Percentiles rank a stretch among this genome's conserved stretches.
Evolutionary conservation across 2,329 filamentous ascomycete species (phyloP).

Genomic region (Didymella glomerata): DNA sequence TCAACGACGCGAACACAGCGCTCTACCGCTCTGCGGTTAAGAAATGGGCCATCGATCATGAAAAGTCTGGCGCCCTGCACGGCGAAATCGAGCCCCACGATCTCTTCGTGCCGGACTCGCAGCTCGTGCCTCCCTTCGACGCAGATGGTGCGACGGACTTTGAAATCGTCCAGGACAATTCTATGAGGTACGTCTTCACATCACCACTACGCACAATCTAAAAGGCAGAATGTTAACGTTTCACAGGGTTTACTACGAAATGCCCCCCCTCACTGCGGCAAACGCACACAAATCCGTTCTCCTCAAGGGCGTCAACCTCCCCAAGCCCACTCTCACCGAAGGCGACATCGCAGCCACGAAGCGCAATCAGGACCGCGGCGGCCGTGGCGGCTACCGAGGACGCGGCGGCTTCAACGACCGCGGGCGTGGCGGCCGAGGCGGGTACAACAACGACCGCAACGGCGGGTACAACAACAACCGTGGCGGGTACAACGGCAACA

Average conservation of each 20-base stretch:
- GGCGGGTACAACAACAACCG: slow-evolving; percentile 11
- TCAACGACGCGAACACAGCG: slow-evolving; percentile 81
- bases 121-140: slow-evolving; percentile 79
- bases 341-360: slow-evolving; percentile 72
- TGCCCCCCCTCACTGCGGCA: slow-evolving; percentile 68
- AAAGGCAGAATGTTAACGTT: slow-evolving; percentile 31
- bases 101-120: slow-evolving; percentile 83
- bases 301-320: slow-evolving; percentile 80
- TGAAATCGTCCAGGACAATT: slow-evolving; percentile 65
- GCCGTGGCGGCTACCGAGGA: slow-evolving; percentile 65
- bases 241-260: slow-evolving; percentile 80
- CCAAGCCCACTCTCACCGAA: slow-evolving; percentile 72
- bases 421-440: slow-evolving; percentile 33
- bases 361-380: slow-evolving; percentile 74
- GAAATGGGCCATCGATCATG: slow-evolving; percentile 76
- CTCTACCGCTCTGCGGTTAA: slow-evolving; percentile 83
- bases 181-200: slow-evolving; percentile 72
- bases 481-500: slow-evolving; percentile 33
- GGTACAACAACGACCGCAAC: slow-evolving; percentile 36
- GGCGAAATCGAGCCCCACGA: slow-evolving; percentile 84
- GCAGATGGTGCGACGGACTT: slow-evolving; percentile 57
- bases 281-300: slow-evolving; percentile 93
- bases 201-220: too few relatives aligned
- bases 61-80: slow-evolving; percentile 77
- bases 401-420: slow-evolving; percentile 35